Conservation (phyloP, 177 flowering plant species). For the Vitis hybrid region DNA sequence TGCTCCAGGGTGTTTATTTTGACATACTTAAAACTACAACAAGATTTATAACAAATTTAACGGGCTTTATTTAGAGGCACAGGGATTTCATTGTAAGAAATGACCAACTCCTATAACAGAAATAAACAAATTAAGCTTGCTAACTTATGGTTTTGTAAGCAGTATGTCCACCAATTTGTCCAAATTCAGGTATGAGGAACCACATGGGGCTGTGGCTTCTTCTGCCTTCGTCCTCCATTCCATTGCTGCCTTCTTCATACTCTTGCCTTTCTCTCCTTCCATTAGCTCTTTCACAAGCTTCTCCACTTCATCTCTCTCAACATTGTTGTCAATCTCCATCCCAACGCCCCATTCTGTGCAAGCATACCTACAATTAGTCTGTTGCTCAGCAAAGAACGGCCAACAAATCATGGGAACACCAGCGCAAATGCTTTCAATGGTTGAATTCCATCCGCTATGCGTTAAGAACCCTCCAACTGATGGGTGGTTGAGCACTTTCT, state of each 20-base stretch:
- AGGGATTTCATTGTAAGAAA: too few relatives aligned
- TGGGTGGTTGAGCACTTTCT: conserved; percentile 23
- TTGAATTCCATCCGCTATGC: conserved; percentile 30
- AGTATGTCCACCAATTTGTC: conserved; percentile 3
- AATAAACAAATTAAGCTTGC: too few relatives aligned
- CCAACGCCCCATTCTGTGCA: conserved; percentile 25
- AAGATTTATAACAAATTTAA: too few relatives aligned
- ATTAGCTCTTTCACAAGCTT: conserved; percentile 19
- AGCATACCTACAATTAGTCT: conserved; percentile 19
- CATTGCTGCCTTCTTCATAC: conserved; percentile 18
- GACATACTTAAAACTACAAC: too few relatives aligned
- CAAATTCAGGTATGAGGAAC: conserved; percentile 13
- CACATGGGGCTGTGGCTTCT: conserved; percentile 17
- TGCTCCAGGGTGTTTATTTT: too few relatives aligned
- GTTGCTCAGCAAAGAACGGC: conserved; percentile 29
- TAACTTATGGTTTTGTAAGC: too few relatives aligned
- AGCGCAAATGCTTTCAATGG: conserved; percentile 15
- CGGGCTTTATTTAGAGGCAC: too few relatives aligned
- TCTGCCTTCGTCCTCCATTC: conserved; percentile 20
- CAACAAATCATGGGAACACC: conserved; percentile 28
- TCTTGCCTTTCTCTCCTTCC: conserved; percentile 25
- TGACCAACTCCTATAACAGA: too few relatives aligned
- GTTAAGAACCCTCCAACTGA: conserved; percentile 31
- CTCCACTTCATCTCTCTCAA: conserved; percentile 22
- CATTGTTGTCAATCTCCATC: conserved; percentile 18